Evolutionary conservation across 1,284 basidiomycete species (phyloP).

Genomic region (Naganishia liquefaciens): DNA sequence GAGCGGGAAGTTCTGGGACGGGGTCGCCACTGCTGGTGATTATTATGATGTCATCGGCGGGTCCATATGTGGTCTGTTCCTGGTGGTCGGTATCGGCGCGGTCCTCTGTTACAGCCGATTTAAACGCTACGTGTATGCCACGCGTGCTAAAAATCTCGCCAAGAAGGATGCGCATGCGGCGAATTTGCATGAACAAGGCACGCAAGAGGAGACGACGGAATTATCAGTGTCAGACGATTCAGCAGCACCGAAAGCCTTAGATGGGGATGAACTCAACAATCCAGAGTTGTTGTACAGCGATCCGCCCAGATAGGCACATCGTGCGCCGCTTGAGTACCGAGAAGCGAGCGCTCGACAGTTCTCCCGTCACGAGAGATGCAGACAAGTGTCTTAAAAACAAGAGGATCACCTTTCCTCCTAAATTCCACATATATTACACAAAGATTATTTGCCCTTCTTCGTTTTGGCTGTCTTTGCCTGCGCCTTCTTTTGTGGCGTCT

Average conservation of each 20-base stretch:
- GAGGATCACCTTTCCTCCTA: background rate
- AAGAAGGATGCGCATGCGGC: background rate
- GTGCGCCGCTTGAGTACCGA: too few relatives aligned
- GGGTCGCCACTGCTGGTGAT: constrained; percentile 24
- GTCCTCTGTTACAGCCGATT: constrained; percentile 20
- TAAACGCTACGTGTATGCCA: constrained; percentile 18
- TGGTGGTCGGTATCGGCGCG: constrained; percentile 20
- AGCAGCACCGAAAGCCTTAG: background rate
- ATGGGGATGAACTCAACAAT: background rate
- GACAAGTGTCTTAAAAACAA: background rate
- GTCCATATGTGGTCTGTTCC: constrained; percentile 28
- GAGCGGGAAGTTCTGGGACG: constrained; percentile 31
- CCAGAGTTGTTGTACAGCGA: background rate
- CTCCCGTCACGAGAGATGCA: background rate
- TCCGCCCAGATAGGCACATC: background rate
- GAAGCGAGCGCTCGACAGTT: background rate
- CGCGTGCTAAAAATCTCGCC: background rate
- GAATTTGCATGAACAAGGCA: background rate
- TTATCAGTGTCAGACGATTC: background rate
- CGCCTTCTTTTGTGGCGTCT: constrained; percentile 5
- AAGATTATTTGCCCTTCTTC: constrained; percentile 17
- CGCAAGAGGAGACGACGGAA: background rate
- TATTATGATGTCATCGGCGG: constrained; percentile 31
- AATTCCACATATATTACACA: background rate
- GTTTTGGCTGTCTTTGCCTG: constrained; percentile 5